Conservation (phyloP, 78 protist genomes). For the Tieghemostelium lacteum region DNA sequence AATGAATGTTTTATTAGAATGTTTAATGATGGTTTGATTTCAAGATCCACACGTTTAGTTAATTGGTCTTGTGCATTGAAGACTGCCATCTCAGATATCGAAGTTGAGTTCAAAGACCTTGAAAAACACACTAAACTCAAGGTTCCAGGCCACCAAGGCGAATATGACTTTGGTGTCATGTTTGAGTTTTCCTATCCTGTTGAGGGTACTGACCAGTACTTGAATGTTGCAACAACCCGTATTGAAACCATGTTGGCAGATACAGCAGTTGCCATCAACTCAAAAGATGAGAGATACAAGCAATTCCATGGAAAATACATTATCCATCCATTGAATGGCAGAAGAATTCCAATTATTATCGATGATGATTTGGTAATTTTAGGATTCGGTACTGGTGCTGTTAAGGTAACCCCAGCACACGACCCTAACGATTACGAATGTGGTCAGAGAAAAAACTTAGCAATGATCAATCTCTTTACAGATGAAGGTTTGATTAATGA, state of each 20-base stretch:
- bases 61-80: slow-evolving; percentile 98
- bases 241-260: slow-evolving; percentile 99
- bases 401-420: slow-evolving; percentile 98
- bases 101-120: slow-evolving; percentile 92
- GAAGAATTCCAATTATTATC: slow-evolving; percentile 93
- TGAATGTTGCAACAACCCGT: slow-evolving; percentile 99
- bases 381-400: slow-evolving; percentile 97
- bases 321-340: slow-evolving; percentile 88
- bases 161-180: slow-evolving; percentile 89
- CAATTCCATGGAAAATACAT: slow-evolving; percentile 91
- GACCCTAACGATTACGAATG: slow-evolving; percentile 94
- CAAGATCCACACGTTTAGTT: slow-evolving; percentile 93
- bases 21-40: slow-evolving; percentile 88
- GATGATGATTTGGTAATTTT: slow-evolving; percentile 94
- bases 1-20: slow-evolving; percentile 95
- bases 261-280: slow-evolving; percentile 99
- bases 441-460: slow-evolving; percentile 95
- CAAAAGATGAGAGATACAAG: slow-evolving; percentile 94
- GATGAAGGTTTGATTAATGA: slow-evolving; percentile 93
- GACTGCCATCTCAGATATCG: slow-evolving; percentile 99
- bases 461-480: slow-evolving; percentile 87
- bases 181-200: slow-evolving; percentile 92
- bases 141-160: slow-evolving; percentile 91
- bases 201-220: slow-evolving; percentile 87
- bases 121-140: slow-evolving; percentile 49